Base-by-base conservation (phyloP, 805 yeast genomes). In the Saccharomyces paradoxus region DNA sequence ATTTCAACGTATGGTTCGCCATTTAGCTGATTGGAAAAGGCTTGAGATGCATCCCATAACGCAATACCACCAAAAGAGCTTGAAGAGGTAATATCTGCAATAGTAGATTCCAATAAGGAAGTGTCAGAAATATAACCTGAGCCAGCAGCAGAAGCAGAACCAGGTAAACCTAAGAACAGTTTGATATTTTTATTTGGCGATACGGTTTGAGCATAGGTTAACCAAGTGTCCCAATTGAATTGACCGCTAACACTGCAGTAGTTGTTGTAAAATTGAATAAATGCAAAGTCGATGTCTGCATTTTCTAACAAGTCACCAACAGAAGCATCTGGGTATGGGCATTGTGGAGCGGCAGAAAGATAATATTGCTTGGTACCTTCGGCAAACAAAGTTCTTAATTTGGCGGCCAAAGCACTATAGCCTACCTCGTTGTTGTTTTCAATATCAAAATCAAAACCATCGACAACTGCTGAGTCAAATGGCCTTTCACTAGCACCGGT, bases 381-480 rank as follows among this genome's bases (percentile, higher is more conserved):
- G 10, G 75, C 81, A 60, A 78, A 82, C 46, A 73, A 69, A 54
- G 75, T 54, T 84, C 95, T 59, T 65, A 74, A 49, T 60, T 77
- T 74, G 46, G 70, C 74, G 13, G 81, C 87, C 52, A 86, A 69
- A 14, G 84, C 80, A 41, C 81, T 79, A 64, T 84, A 86, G n/a
- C 96, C 96, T 1, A 75, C 73, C 51, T 78, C 76, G 55, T 76
- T 69, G 56, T 76, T 76, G 66, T 81, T 79, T 70, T 92, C 98
- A 63, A 88, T 82, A 70, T 92, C 98, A 58, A 91, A 83, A 70
- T 92, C 98, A 68, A 90, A 91, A 17, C 98, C 98, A 71, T 92
- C 97, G 49, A 92, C 76, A 26, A 84, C 70, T 1, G 96, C 76
- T 61, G 78, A 81, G 49, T 87, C 95, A 67, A 89, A 89, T 59